A percentile compares a stretch with the other conserved stretches of the same genome.
Evolutionary conservation across 306 rosid species (phyloP).

Genomic region (Gleditsia sinensis): DNA sequence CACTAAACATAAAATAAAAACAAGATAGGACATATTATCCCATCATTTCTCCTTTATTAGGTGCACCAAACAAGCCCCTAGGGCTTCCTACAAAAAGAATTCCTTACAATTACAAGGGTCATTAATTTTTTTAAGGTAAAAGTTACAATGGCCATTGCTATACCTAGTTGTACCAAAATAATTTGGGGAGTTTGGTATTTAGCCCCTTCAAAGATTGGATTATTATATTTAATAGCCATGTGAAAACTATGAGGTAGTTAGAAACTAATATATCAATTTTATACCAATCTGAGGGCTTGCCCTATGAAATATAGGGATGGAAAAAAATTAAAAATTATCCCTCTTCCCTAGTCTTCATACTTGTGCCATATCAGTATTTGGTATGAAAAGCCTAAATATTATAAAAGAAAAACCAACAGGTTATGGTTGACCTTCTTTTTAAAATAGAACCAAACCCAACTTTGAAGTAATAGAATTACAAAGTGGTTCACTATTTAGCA

Average conservation of each 20-base stretch:
- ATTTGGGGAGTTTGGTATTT: not conserved
- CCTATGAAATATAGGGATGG: not conserved
- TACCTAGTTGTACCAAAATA: not conserved
- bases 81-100: not conserved
- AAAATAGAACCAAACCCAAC: no score
- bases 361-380: not conserved
- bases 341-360: not conserved
- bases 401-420: not conserved
- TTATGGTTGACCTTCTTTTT: not conserved
- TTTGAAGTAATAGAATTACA: no score
- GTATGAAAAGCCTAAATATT: not conserved
- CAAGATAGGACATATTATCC: no score
- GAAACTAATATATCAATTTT: no score
- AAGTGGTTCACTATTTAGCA: no score
- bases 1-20: no score
- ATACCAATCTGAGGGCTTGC: not conserved
- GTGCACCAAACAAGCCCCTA: no score
- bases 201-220: slow-evolving; percentile 1
- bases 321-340: not conserved
- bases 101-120: not conserved
- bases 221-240: not conserved
- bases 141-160: not conserved
- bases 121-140: not conserved
- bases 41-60: no score
- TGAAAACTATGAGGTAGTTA: not conserved